Conservation (phyloP, 2,329 filamentous ascomycete genomes). For the Ophiostoma australiae region DNA sequence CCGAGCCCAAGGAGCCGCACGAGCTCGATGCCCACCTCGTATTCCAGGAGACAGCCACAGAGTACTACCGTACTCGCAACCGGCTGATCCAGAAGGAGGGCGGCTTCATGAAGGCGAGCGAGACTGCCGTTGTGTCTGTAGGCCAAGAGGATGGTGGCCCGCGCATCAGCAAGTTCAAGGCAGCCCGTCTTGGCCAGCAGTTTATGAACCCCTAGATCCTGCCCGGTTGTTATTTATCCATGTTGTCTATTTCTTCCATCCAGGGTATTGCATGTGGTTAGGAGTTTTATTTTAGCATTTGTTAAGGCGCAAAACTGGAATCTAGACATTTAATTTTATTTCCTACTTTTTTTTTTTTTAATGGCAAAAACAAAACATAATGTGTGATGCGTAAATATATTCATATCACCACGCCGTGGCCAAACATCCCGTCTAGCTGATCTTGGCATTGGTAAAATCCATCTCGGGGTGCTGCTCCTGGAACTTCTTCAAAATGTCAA, state of each 20-base stretch:
- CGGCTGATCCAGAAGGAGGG: constrained; percentile 77
- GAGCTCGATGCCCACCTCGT: constrained; percentile 69
- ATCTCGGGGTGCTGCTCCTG: constrained; percentile 71
- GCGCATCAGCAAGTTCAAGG: constrained; percentile 68
- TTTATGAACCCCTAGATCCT: constrained; percentile 11
- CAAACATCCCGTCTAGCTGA: constrained; percentile 39
- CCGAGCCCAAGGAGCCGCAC: constrained; percentile 44
- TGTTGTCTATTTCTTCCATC: not conserved
- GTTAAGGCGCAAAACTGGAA: not conserved
- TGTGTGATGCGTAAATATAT: not conserved
- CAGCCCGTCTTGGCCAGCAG: constrained; percentile 50
- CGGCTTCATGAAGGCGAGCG: constrained; percentile 70
- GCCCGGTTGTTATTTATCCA: not conserved
- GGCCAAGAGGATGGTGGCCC: constrained; percentile 61
- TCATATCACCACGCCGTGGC: not conserved
- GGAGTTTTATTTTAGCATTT: not conserved
- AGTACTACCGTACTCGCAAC: constrained; percentile 80
- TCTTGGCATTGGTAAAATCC: constrained; percentile 67
- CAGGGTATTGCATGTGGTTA: not conserved
- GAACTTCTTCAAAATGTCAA: constrained; percentile 89
- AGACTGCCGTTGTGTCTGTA: constrained; percentile 61
- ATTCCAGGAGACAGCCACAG: constrained; percentile 70
- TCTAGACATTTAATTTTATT: not conserved
- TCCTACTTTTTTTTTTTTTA: not conserved
- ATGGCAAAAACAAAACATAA: not conserved